phyloP scores from a whole-genome alignment of 495 filamentous ascomycete species.

The Penicillium egyptiacum region DNA sequence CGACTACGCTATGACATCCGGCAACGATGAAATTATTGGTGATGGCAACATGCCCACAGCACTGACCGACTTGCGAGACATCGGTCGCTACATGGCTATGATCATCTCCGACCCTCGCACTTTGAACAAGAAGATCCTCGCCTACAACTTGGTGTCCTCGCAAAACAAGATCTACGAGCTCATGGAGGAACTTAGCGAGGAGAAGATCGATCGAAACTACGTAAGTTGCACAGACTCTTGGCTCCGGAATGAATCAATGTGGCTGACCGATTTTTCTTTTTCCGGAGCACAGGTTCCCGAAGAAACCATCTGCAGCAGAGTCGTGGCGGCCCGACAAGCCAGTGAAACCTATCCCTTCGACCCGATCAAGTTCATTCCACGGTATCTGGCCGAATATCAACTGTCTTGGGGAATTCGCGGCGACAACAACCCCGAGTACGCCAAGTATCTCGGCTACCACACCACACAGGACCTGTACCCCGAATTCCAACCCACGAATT shows the following conservation, averaged over 20 bases:
- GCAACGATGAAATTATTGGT: conserved; percentile 49
- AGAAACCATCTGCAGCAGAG: conserved; percentile 45
- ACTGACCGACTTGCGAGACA: conserved; percentile 54
- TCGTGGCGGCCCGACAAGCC: conserved; percentile 41
- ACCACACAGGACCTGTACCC: conserved; percentile 58
- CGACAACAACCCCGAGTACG: conserved; percentile 58
- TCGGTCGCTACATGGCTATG: conserved; percentile 55
- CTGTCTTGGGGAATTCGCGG: conserved; percentile 53
- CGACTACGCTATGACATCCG: conserved; percentile 50
- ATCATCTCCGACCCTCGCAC: conserved; percentile 58
- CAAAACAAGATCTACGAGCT: conserved; percentile 52
- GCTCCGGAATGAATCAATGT: not conserved
- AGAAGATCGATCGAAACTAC: conserved; percentile 51
- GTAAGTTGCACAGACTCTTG: conserved; percentile 39
- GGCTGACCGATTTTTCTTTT: conserved; percentile 16
- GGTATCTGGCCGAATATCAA: conserved; percentile 49
- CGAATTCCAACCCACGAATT: conserved; percentile 44
- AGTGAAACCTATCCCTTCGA: conserved; percentile 52
- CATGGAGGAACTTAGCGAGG: conserved; percentile 54
- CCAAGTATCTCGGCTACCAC: conserved; percentile 59
- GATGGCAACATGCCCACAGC: conserved; percentile 50
- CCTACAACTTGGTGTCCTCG: conserved; percentile 49
- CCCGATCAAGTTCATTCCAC: conserved; percentile 44
- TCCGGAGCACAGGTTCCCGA: conserved; percentile 38
- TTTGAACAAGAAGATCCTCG: conserved; percentile 56